Evolutionary conservation across 2,329 filamentous ascomycete genomes (phyloP).

Genomic region (Fusarium nematophilum): DNA sequence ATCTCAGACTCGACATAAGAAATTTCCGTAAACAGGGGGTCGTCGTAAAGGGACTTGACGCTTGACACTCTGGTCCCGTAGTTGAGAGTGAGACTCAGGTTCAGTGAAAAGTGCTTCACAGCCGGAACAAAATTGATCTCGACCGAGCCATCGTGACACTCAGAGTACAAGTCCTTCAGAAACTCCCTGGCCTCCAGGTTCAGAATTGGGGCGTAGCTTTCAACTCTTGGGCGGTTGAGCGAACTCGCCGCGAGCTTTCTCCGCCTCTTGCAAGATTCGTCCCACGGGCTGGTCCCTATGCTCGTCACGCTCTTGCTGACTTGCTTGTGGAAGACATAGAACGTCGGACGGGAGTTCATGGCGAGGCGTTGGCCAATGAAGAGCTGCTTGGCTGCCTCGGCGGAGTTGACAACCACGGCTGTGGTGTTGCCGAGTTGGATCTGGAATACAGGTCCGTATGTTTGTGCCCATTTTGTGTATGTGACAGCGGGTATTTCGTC

Average conservation of each 20-base stretch:
- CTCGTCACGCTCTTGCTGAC: conserved; percentile 53
- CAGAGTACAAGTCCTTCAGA: conserved; percentile 70
- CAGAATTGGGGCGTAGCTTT: conserved; percentile 75
- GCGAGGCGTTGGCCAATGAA: conserved; percentile 76
- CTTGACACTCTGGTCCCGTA: conserved; percentile 62
- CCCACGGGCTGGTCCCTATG: conserved; percentile 76
- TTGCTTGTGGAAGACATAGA: conserved; percentile 72
- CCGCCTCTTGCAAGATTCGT: conserved; percentile 73
- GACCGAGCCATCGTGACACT: conserved; percentile 63
- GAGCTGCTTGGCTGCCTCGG: conserved; percentile 71
- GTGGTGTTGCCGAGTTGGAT: conserved; percentile 59
- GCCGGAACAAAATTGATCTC: conserved; percentile 71
- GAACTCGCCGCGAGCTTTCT: conserved; percentile 66
- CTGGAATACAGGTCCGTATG: conserved; percentile 48
- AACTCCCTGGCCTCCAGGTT: conserved; percentile 69
- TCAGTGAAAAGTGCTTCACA: conserved; percentile 72
- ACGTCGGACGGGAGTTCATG: conserved; percentile 71
- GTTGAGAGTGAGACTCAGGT: conserved; percentile 72
- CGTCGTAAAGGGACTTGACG: conserved; percentile 33
- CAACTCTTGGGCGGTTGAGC: conserved; percentile 72
- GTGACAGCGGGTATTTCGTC: conserved; percentile 33
- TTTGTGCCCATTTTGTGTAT: conserved; percentile 45
- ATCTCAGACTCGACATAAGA: conserved; percentile 39
- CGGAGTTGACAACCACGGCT: conserved; percentile 74
- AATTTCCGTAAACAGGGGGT: conserved; percentile 42